These are phyloP conservation scores for Fusarium kyushuense DNA, from an alignment of 2,329 filamentous ascomycete genomes.

Conservation along the genomic window DNA sequence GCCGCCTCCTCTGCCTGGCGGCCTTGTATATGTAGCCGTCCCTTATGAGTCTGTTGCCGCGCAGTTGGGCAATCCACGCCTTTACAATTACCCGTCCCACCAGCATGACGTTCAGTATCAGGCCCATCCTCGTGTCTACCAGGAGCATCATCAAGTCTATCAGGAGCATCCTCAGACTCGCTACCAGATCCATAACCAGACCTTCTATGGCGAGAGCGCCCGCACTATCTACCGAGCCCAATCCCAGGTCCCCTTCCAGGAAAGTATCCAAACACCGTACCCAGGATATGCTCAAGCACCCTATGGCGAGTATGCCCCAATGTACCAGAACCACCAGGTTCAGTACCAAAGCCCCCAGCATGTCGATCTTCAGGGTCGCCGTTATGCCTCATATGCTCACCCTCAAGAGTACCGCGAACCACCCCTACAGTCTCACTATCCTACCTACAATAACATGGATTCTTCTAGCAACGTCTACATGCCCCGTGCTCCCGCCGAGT, in stretches of 20 bases:
- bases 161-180: background rate
- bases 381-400: constrained; percentile 11
- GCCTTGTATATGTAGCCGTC: constrained; percentile 3
- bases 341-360: background rate
- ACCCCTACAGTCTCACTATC: background rate
- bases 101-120: background rate
- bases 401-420: constrained; percentile 2
- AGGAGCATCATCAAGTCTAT: background rate
- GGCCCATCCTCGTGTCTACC: background rate
- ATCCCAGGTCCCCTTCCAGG: background rate
- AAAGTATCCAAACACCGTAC: background rate
- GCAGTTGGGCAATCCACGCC: background rate
- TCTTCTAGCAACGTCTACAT: background rate
- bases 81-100: background rate
- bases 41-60: background rate
- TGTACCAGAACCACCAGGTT: background rate
- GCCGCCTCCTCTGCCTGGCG: background rate
- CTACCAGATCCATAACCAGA: constrained; percentile 1
- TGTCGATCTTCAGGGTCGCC: background rate
- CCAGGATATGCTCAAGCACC: background rate
- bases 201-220: background rate
- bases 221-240: background rate
- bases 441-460: background rate
- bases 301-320: background rate
- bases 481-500: background rate